phyloP scores from a whole-genome alignment of 2,329 filamentous ascomycete species.

The Colletotrichum incanum region DNA sequence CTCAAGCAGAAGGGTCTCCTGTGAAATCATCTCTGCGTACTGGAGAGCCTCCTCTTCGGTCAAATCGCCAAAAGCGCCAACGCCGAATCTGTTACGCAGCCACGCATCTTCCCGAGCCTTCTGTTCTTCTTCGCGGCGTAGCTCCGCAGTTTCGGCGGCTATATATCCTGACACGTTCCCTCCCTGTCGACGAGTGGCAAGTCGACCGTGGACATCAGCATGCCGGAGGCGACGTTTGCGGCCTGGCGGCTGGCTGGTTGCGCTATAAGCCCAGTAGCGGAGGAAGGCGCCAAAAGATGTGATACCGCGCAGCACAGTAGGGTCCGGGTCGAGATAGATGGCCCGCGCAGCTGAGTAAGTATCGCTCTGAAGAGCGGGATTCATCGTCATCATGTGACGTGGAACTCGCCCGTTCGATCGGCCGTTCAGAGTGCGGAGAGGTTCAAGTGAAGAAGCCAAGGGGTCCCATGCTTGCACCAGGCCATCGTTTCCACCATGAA shows the following conservation, averaged over 20 bases:
- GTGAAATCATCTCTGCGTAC: slow-evolving; percentile 78
- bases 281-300: slow-evolving; percentile 90
- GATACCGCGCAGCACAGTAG: slow-evolving; percentile 87
- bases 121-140: slow-evolving; percentile 80
- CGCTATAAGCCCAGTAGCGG: slow-evolving; percentile 95
- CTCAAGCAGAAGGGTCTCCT: slow-evolving; percentile 72
- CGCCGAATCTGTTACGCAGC: slow-evolving; percentile 85
- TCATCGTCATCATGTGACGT: slow-evolving; percentile 73
- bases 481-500: slow-evolving; percentile 95
- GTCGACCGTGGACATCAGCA: slow-evolving; percentile 70
- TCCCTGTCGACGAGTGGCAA: slow-evolving; percentile 69
- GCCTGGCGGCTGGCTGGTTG: slow-evolving; percentile 81
- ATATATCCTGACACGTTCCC: slow-evolving; percentile 86
- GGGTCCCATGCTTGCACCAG: slow-evolving; percentile 97
- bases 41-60: slow-evolving; percentile 76
- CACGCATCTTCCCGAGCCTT: slow-evolving; percentile 78
- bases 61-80: slow-evolving; percentile 77
- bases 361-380: slow-evolving; percentile 75
- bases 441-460: slow-evolving; percentile 83
- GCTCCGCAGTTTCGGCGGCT: slow-evolving; percentile 85
- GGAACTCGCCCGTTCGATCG: slow-evolving; percentile 87
- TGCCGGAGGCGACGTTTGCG: slow-evolving; percentile 86
- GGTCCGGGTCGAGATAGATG: slow-evolving; percentile 89
- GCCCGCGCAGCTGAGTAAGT: slow-evolving; percentile 88
- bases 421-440: slow-evolving; percentile 89